These are phyloP conservation scores for Fusarium tricinctum DNA, from an alignment of 2,329 filamentous ascomycete genomes.

Conservation along the genomic window DNA sequence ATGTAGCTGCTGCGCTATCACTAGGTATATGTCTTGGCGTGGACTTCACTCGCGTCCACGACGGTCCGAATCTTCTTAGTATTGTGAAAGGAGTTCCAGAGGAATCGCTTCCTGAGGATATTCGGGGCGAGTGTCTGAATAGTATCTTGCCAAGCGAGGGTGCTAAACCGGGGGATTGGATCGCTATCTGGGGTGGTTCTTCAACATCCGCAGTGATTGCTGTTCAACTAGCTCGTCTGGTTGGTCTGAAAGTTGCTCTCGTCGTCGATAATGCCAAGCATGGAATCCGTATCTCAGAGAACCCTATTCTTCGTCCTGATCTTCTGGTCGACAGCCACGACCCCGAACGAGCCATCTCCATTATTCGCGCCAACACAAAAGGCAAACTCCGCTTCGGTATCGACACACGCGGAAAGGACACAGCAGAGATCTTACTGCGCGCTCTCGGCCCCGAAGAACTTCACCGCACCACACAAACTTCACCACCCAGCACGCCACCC, in stretches of 20 bases:
- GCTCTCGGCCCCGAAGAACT: constrained; percentile 59
- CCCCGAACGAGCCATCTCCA: constrained; percentile 72
- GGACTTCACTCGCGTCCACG: constrained; percentile 67
- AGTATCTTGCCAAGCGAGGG: constrained; percentile 67
- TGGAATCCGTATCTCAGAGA: constrained; percentile 68
- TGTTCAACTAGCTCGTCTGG: constrained; percentile 76
- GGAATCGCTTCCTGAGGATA: constrained; percentile 59
- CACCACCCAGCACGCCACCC: constrained; percentile 58
- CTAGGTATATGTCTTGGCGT: constrained; percentile 79
- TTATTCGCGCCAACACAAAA: constrained; percentile 71
- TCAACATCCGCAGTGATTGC: constrained; percentile 77
- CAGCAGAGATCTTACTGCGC: constrained; percentile 68
- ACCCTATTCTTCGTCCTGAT: constrained; percentile 64
- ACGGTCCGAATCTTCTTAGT: constrained; percentile 62
- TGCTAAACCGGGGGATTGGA: constrained; percentile 73
- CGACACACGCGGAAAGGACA: constrained; percentile 76
- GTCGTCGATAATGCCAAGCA: constrained; percentile 78
- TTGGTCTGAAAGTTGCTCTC: constrained; percentile 74
- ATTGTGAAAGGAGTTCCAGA: background rate
- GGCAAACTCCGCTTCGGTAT: constrained; percentile 75
- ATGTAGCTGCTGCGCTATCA: constrained; percentile 76
- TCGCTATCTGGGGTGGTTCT: constrained; percentile 82
- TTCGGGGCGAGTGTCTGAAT: constrained; percentile 72
- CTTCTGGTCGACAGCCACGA: constrained; percentile 78
- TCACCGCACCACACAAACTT: constrained; percentile 48